Evolutionary conservation across 2,329 filamentous ascomycete genomes (phyloP), one percentile per base, ranked within the genome.

Genomic region (Alternaria panax): DNA sequence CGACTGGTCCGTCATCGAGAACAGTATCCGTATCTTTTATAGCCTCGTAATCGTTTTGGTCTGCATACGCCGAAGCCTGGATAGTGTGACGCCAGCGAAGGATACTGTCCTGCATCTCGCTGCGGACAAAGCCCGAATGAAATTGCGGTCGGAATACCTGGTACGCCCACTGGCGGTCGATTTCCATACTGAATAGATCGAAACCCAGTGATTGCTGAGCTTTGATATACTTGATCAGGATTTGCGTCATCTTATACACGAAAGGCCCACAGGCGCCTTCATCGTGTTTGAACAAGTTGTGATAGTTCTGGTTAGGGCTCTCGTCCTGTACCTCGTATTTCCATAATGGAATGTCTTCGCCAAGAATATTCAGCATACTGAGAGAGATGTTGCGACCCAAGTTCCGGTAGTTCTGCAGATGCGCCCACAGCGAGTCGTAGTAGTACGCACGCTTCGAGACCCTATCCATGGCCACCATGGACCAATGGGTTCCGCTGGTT

Each of bases 261-360:
- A 69, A 69, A 4, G 68, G 67, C 4, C 67, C 68, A 34, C 70
- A 71, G 4, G 70, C 43, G 9, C 68, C 70, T 4, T 7, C 12
- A 42, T 73, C 68, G 0, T n/a, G 7, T 0, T 14, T 12, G 54
- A 30, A 60, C n/a, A 16, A 14, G 42, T 73, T 73, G 47, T 69
- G 2, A 2, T 7, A 0, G 27, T 28, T 46, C 43, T 72, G 69
- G 28, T 65, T 7, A 2, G 69, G 67, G 28, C 58, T 51, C 11
- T 65, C 2, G 1, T 7, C 1, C 30, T 68, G 62, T 3, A 34
- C 9, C 0, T 1, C 1, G 14, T 52, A 66, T 0, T 20, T 20
- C 57, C 64, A 70, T 0, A 20, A 9, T 0, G 14, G 2, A 4
- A 22, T 2, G 5, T 62, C 25, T 41, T 69, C 63, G 5, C 51